Conservation (phyloP, 441 rosid genomes). For the Syzygium malaccense region DNA sequence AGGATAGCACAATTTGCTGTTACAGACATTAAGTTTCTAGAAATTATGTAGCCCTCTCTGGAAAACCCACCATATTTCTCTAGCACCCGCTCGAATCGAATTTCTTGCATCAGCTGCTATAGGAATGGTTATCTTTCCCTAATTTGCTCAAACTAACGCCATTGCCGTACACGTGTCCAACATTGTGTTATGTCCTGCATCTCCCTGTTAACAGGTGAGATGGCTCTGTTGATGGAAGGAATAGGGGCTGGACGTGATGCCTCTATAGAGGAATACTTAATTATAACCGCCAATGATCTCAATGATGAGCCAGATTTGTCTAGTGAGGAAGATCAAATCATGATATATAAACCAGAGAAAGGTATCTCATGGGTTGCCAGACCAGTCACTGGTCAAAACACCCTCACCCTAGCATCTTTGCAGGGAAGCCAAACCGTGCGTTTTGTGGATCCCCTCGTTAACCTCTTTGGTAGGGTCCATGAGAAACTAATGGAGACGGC, state of each 20-base stretch:
- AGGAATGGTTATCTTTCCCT: not conserved
- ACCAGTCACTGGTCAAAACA: slow-evolving; percentile 60
- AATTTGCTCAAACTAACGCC: not conserved
- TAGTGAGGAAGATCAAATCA: slow-evolving; percentile 52
- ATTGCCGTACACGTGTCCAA: not conserved
- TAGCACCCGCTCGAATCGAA: not conserved
- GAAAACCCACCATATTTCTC: not conserved
- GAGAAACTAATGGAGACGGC: slow-evolving; percentile 78
- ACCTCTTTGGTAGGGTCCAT: slow-evolving; percentile 91
- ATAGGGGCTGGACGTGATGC: slow-evolving; percentile 52
- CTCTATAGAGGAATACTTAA: slow-evolving; percentile 55
- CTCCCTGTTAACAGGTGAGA: slow-evolving; percentile 37
- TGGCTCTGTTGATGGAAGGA: slow-evolving; percentile 66
- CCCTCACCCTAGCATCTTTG: slow-evolving; percentile 54
- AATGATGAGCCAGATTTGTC: slow-evolving; percentile 34
- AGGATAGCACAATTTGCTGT: not conserved
- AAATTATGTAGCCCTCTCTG: not conserved
- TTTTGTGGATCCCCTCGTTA: slow-evolving; percentile 89
- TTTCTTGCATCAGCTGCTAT: not conserved
- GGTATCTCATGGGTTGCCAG: slow-evolving; percentile 87
- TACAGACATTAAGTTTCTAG: not conserved
- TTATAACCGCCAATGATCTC: slow-evolving; percentile 38
- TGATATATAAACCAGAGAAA: slow-evolving; percentile 61
- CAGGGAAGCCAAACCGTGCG: slow-evolving; percentile 60
- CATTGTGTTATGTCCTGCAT: not conserved